Percentiles rank a stretch among this genome's conserved stretches.
Evolutionary conservation across 1,284 basidiomycete genomes (phyloP).

Genomic region (Fistulina hepatica): DNA sequence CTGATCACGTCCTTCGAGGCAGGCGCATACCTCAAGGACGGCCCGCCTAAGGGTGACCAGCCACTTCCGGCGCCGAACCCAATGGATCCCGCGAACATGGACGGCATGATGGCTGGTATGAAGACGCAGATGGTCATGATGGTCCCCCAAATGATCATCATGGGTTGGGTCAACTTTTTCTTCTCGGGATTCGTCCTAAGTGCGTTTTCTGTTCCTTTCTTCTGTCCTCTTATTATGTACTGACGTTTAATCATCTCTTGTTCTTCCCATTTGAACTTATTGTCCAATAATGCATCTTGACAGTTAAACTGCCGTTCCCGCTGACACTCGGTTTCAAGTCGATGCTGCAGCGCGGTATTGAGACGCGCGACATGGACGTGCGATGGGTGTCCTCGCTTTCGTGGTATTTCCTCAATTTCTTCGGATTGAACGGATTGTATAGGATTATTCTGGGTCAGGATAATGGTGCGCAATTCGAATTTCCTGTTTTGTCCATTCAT

Average conservation of each 20-base stretch:
- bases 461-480: conserved; percentile 80
- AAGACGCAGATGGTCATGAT: conserved; percentile 98
- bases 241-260: conserved; percentile 4
- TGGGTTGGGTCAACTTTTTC: conserved; percentile 99
- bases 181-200: conserved; percentile 97
- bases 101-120: conserved; percentile 98
- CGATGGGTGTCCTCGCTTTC: conserved; percentile 98
- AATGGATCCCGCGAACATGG: conserved; percentile 89
- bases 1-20: conserved; percentile 61
- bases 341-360: conserved; percentile 96
- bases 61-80: conserved; percentile 54
- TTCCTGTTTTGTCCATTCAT: not conserved
- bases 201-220: conserved; percentile 34
- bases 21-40: conserved; percentile 80
- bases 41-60: conserved; percentile 55
- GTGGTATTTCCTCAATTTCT: conserved; percentile 99
- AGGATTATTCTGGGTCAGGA: conserved; percentile 86
- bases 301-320: conserved; percentile 96
- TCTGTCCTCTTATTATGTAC: not conserved
- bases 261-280: too few species aligned
- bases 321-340: conserved; percentile 95
- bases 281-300: too few species aligned
- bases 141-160: conserved; percentile 97
- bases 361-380: conserved; percentile 95
- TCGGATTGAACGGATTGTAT: conserved; percentile 94